Base-by-base conservation (phyloP, 441 rosid genomes). In the Erysimum pusillum region DNA sequence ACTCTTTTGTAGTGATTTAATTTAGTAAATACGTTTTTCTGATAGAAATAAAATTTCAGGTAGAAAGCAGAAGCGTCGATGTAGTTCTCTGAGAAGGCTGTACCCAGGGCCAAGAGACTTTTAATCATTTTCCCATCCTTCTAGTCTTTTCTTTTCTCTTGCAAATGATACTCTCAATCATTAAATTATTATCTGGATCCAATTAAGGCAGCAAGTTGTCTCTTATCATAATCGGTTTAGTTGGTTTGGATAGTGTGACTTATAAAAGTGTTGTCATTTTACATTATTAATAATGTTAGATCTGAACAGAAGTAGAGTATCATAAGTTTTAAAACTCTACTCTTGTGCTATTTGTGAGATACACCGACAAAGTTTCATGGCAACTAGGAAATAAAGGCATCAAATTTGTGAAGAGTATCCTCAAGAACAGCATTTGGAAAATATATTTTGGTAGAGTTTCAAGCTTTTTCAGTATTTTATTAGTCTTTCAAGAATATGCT, bases 41-140 rank as follows among this genome's bases (percentile, higher is more conserved):
- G 54, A 44, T 20, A 9, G 58, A 13, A 62, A 9, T 35, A 22
- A 42, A 17, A 36, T 63, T 63, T 57, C 80, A 77, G 80, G 76
- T 77, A 57, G 62, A 39, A 64, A 8, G 56, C 76, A 71, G 48
- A 70, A 64, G 46, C 72, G 67, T 64, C 65, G 76, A 18, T 64
- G 2, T 15, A 54, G 22, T 44, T 70, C 53, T 48, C 31, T 71
- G 46, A 77, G 80, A 42, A 56, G 22, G 25, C 36, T 76, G 56
- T 63, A 46, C 72, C 28, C 71, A 62, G 7, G 65, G 52, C 3
- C 38, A 44, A 25, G 13, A 70, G 54, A 38, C 25, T 22, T 22
- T 60, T 71, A 3, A 71, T 45, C 34, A 62, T 14, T 14, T 25
- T 13, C 20, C 38, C 9, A 63, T 0, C 51, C 52, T 22, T 61